A percentile compares a stretch with the other conserved stretches of the same genome.
Evolutionary conservation across 164 flowering plant genomes (phyloP).

Genomic region (Platanus orientalis): DNA sequence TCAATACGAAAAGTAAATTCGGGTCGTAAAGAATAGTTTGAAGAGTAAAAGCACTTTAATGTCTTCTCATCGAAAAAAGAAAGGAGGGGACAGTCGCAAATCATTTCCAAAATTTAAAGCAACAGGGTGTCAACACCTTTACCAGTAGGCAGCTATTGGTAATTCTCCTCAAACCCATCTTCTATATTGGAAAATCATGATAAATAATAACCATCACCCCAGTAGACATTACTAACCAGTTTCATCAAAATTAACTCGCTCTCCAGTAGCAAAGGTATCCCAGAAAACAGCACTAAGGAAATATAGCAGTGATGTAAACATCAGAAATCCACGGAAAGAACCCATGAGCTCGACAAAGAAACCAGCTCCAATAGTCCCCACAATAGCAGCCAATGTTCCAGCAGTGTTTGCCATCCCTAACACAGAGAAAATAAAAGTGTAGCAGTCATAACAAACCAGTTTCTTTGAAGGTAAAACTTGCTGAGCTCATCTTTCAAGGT

Average conservation of each 20-base stretch:
- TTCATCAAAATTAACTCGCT: slow-evolving; percentile 69
- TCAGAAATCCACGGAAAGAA: slow-evolving; percentile 79
- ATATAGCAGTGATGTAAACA: slow-evolving; percentile 74
- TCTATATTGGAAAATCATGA: too few species aligned
- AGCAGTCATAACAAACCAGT: neutral
- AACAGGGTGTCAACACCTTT: too few species aligned
- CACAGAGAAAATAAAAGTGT: slow-evolving; percentile 6
- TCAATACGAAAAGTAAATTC: too few species aligned
- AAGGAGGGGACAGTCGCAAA: too few species aligned
- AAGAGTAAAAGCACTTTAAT: too few species aligned
- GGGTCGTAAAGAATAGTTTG: too few species aligned
- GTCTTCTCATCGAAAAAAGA: too few species aligned
- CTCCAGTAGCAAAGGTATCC: slow-evolving; percentile 71
- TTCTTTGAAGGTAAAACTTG: neutral
- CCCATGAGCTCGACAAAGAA: slow-evolving; percentile 84
- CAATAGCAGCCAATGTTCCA: slow-evolving; percentile 86
- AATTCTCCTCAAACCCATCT: too few species aligned
- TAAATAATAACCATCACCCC: neutral
- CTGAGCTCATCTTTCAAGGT: too few species aligned
- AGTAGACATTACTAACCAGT: slow-evolving; percentile 26
- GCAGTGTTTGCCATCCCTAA: slow-evolving; percentile 86
- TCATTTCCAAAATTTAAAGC: too few species aligned
- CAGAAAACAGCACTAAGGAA: slow-evolving; percentile 72
- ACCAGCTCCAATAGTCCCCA: slow-evolving; percentile 94
- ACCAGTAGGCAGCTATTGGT: too few species aligned